Evolutionary conservation across 768 basidiomycete species (phyloP), one percentile per base, ranked within the genome.

Genomic region (Megacollybia marginata): DNA sequence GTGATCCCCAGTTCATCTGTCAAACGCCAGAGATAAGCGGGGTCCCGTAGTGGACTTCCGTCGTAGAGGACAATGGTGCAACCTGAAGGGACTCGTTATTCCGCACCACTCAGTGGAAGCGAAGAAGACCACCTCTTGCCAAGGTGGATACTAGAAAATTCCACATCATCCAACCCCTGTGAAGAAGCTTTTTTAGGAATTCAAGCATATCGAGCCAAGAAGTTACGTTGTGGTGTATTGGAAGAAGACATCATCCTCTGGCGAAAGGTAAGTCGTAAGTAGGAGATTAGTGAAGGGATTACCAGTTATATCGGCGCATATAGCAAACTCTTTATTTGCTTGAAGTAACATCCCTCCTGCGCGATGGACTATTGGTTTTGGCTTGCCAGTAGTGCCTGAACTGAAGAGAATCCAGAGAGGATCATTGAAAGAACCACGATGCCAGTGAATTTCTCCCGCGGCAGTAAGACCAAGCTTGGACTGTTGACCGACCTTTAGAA

Each of bases 131-230:
- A 28, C 23, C 15, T 13, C 38, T 40, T 15, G 74, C 73, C 10
- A 91, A 71, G 9, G 77, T 81, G 48, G 78, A 76, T 31, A 85
- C 72, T 33, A 90, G 79, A 63, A 88, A 90, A 60, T 90, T 90
- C 81, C 84, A 91, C 88, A 91, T 90, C 88, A 92, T 91, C 88
- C 88, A 89, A 42, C 85, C 85, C 15, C 85, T 88, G 56, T 8
- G 56, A 56, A 52, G 51, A 38, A 31, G 50, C 51, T 44, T 44
- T 44, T 44, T 47, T 44, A 11, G 46, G 23, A 28, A 28, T 28
- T 6, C 23, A 28, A 28, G 23, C 23, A 28, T 28, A 3, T 28
- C 23, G 23, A 28, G 23, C 23, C 23, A 28, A 28, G 23, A 28
- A 69, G 82, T 57, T 54, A 86, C 85, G 84, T 86, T 44, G 85